These are phyloP conservation scores for Cladosporium austrohemisphaericum DNA, from an alignment of 2,329 filamentous ascomycete species.

Conservation along the genomic window DNA sequence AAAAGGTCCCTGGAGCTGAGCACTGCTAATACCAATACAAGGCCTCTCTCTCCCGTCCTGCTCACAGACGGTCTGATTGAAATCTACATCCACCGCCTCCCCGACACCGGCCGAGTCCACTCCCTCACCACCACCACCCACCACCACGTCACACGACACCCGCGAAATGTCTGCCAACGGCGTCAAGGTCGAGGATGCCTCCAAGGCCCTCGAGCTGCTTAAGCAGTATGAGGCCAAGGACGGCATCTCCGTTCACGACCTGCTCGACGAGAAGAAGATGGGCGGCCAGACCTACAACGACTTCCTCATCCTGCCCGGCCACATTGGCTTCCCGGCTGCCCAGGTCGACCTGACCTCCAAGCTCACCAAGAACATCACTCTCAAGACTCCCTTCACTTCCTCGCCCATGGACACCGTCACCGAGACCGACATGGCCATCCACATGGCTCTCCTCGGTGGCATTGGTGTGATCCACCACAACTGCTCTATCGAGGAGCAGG, in stretches of 20 bases:
- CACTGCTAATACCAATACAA: conserved; percentile 65
- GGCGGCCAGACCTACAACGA: conserved; percentile 98
- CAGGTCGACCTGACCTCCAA: conserved; percentile 85
- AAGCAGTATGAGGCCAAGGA: conserved; percentile 71
- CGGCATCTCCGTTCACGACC: conserved; percentile 79
- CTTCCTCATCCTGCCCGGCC: conserved; percentile 92
- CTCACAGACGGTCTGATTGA: not conserved
- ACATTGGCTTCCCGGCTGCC: conserved; percentile 95
- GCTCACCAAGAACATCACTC: conserved; percentile 88
- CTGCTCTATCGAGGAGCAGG: conserved; percentile 94
- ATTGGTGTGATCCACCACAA: conserved; percentile 98
- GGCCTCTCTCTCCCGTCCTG: conserved; percentile 42
- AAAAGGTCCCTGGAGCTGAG: conserved; percentile 34
- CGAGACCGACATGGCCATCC: conserved; percentile 98
- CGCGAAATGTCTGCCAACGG: conserved; percentile 18
- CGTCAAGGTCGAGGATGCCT: conserved; percentile 22
- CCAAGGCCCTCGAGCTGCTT: conserved; percentile 69
- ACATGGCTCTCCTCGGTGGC: conserved; percentile 85
- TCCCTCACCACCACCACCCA: not conserved
- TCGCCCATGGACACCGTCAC: conserved; percentile 99
- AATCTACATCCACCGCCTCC: conserved; percentile 1
- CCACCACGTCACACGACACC: conserved; percentile 2
- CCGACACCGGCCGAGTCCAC: too few species aligned
- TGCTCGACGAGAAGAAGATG: conserved; percentile 86
- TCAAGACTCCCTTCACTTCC: conserved; percentile 95